A percentile compares a stretch with the other conserved stretches of the same genome.
These are phyloP conservation scores for Gossypium raimondii DNA, from an alignment of 345 rosid species.

Conservation along the genomic window DNA sequence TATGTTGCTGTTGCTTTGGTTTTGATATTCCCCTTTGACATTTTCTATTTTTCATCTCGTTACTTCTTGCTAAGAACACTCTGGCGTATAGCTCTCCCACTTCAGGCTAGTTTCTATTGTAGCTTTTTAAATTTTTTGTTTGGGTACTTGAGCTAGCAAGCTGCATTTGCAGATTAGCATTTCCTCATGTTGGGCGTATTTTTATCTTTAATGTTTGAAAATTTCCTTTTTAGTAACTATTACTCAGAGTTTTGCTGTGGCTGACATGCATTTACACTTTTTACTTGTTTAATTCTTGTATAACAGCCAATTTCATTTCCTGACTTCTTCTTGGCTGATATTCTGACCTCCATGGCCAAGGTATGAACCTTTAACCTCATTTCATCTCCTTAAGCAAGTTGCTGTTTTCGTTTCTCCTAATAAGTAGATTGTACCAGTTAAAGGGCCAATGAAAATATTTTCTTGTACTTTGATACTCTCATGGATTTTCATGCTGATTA, in stretches of 20 bases:
- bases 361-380: conserved; percentile 35
- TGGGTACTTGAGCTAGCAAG: not conserved
- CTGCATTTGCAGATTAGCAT: not conserved
- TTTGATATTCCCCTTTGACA: conserved; percentile 89
- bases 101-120: conserved; percentile 61
- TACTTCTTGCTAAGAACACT: conserved; percentile 84
- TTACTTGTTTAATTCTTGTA: conserved; percentile 16
- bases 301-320: conserved; percentile 87
- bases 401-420: not conserved
- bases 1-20: conserved; percentile 70
- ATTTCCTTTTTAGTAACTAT: conserved; percentile 8
- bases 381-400: conserved; percentile 7
- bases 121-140: not conserved
- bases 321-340: conserved; percentile 96
- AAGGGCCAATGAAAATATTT: not conserved
- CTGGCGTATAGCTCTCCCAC: conserved; percentile 84
- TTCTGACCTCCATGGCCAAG: conserved; percentile 95
- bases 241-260: not conserved
- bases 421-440: not conserved
- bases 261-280: conserved; percentile 5
- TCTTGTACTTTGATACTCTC: not conserved
- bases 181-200: not conserved
- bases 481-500: conserved; percentile 1
- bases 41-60: conserved; percentile 81
- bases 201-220: not conserved